phyloP scores from a whole-genome alignment of 192 early-diverging fungal genomes.

The Backusella tarrabulga region DNA sequence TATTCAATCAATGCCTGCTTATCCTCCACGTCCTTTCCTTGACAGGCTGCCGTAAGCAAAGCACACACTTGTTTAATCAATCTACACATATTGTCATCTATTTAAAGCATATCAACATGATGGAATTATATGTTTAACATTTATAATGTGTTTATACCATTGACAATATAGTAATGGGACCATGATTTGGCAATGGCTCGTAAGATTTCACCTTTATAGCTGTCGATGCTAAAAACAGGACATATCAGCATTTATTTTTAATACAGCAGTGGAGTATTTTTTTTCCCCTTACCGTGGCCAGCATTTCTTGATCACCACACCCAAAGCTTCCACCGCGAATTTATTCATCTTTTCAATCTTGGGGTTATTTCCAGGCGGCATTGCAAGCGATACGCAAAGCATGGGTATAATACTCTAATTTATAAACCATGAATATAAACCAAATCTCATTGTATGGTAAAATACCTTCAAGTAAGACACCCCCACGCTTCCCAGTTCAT shows the following conservation, averaged over 20 bases:
- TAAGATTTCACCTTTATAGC: conserved; percentile 12
- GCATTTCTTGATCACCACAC: background rate
- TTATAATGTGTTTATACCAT: background rate
- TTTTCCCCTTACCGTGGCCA: conserved; percentile 16
- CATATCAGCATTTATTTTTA: background rate
- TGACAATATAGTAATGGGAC: background rate
- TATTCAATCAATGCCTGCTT: conserved; percentile 10
- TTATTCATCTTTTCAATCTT: background rate
- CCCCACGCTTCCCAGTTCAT: background rate
- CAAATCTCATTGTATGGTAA: background rate
- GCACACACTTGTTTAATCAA: conserved; percentile 11
- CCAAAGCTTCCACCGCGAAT: background rate
- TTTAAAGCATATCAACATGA: background rate
- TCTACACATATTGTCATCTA: background rate
- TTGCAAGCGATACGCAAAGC: conserved; percentile 4
- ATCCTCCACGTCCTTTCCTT: background rate
- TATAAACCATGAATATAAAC: background rate
- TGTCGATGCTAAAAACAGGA: background rate
- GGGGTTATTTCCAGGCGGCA: background rate
- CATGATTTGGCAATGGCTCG: conserved; percentile 17
- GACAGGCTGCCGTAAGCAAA: conserved; percentile 8
- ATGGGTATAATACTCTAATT: background rate
- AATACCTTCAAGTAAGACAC: conserved; percentile 5
- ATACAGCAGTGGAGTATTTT: too few relatives aligned
- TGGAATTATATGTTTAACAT: background rate